A percentile compares a stretch with the other conserved stretches of the same genome.
phyloP scores from a whole-genome alignment of 305 asterid genomes.

The Stenogyne calaminthoides region DNA sequence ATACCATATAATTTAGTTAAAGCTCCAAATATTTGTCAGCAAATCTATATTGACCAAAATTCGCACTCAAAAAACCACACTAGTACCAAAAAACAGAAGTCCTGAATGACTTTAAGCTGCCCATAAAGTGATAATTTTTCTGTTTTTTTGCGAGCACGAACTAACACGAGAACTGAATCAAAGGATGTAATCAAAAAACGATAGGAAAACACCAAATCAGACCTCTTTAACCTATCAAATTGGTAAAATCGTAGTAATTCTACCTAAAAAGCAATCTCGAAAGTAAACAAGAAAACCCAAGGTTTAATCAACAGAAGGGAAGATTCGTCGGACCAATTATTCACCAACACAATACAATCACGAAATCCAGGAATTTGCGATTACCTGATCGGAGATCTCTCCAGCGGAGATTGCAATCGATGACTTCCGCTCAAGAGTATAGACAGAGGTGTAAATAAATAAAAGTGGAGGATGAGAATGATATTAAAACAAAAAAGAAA shows the following conservation, averaged over 20 bases:
- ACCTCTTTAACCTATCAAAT: slow-evolving; percentile 12
- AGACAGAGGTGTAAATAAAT: slow-evolving; percentile 4
- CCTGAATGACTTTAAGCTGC: not conserved
- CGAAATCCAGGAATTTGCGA: slow-evolving; percentile 3
- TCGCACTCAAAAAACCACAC: not conserved
- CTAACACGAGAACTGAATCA: slow-evolving; percentile 23
- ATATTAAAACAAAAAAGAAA: not conserved
- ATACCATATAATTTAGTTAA: slow-evolving; percentile 2
- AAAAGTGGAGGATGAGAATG: not conserved
- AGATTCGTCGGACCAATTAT: slow-evolving; percentile 16
- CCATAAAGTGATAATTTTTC: not conserved
- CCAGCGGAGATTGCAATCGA: slow-evolving; percentile 35
- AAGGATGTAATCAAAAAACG: slow-evolving; percentile 15
- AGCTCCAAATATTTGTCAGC: slow-evolving; percentile 5
- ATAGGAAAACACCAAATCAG: slow-evolving; percentile 23
- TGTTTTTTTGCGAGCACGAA: not conserved
- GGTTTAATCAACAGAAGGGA: slow-evolving; percentile 4
- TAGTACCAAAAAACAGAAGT: slow-evolving; percentile 2
- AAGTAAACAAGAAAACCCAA: slow-evolving; percentile 14
- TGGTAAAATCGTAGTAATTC: slow-evolving; percentile 27
- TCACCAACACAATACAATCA: slow-evolving; percentile 19
- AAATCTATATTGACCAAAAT: slow-evolving; percentile 18
- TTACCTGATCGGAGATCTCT: slow-evolving; percentile 50
- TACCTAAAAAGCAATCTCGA: slow-evolving; percentile 18
- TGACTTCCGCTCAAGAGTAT: slow-evolving; percentile 11